A percentile compares a stretch with the other conserved stretches of the same genome.
Conservation (phyloP, 2,329 filamentous ascomycete genomes). For the Penicillium sp. region DNA sequence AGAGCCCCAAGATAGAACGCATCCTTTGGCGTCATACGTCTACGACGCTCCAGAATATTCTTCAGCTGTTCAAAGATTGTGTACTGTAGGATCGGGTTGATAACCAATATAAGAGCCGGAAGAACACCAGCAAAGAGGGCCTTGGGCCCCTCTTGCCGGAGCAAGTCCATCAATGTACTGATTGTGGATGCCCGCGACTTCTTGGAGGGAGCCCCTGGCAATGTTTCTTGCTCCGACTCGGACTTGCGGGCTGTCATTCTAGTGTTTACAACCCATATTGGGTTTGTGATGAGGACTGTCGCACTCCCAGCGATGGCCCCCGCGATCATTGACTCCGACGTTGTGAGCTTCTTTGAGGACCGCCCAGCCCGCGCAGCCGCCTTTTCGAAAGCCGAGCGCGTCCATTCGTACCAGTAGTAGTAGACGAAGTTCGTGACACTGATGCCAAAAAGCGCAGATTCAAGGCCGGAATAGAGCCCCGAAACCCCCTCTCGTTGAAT, state of each 20-base stretch:
- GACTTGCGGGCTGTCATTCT: constrained; percentile 86
- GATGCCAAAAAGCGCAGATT: constrained; percentile 92
- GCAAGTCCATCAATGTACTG: constrained; percentile 67
- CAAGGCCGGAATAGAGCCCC: constrained; percentile 85
- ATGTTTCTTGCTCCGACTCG: constrained; percentile 38
- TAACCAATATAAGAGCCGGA: constrained; percentile 83
- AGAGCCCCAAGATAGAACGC: constrained; percentile 86
- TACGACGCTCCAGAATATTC: constrained; percentile 70
- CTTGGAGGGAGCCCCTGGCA: constrained; percentile 33
- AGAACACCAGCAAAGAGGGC: constrained; percentile 87
- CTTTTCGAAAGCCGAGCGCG: constrained; percentile 68
- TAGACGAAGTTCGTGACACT: constrained; percentile 99
- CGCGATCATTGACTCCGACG: constrained; percentile 86
- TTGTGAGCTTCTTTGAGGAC: constrained; percentile 74
- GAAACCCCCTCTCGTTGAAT: constrained; percentile 80
- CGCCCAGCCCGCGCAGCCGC: constrained; percentile 66
- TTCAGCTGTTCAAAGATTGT: constrained; percentile 98
- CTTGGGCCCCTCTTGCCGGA: constrained; percentile 72
- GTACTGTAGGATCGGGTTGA: constrained; percentile 97
- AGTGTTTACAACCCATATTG: constrained; percentile 98
- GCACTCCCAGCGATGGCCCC: constrained; percentile 88
- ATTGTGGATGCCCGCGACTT: constrained; percentile 61
- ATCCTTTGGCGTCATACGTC: constrained; percentile 70
- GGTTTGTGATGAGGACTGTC: constrained; percentile 95
- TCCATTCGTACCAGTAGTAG: constrained; percentile 99